These are phyloP conservation scores for Penicillium decumbens DNA, from an alignment of 2,329 filamentous ascomycete species.

Conservation along the genomic window DNA sequence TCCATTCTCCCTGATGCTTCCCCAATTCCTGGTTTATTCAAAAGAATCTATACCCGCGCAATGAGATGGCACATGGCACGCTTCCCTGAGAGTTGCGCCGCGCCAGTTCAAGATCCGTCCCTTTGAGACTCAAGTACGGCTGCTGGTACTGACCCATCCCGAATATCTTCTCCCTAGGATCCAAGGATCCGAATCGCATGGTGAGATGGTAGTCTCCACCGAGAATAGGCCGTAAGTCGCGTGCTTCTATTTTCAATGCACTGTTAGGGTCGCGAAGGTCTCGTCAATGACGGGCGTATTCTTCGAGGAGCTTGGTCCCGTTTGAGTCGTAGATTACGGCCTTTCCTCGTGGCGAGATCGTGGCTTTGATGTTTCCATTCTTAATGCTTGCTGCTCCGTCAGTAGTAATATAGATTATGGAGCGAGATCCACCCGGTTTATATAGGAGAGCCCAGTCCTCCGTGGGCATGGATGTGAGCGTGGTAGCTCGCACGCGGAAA, in stretches of 20 bases:
- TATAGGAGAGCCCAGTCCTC: constrained; percentile 37
- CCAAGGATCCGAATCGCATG: constrained; percentile 54
- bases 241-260: constrained; percentile 53
- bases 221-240: constrained; percentile 53
- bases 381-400: constrained; percentile 38
- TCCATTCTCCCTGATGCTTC: constrained; percentile 64
- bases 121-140: constrained; percentile 59
- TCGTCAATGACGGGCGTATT: constrained; percentile 49
- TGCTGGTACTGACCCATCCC: constrained; percentile 69
- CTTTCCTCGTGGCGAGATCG: constrained; percentile 48
- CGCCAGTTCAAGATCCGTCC: constrained; percentile 58
- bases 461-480: constrained; percentile 32
- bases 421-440: constrained; percentile 11
- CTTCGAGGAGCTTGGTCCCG: constrained; percentile 48
- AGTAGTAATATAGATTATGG: constrained; percentile 15
- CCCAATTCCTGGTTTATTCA: constrained; percentile 63
- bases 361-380: constrained; percentile 49
- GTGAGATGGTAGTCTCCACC: constrained; percentile 57
- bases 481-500: constrained; percentile 37
- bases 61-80: constrained; percentile 59
- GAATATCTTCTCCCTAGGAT: constrained; percentile 57
- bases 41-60: constrained; percentile 56
- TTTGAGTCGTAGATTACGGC: constrained; percentile 45
- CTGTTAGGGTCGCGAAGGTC: constrained; percentile 56
- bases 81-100: constrained; percentile 64